A percentile compares a stretch with the other conserved stretches of the same genome.
Evolutionary conservation across 805 yeast genomes (phyloP).

Genomic region (Kregervanrija pseudodelftensis): DNA sequence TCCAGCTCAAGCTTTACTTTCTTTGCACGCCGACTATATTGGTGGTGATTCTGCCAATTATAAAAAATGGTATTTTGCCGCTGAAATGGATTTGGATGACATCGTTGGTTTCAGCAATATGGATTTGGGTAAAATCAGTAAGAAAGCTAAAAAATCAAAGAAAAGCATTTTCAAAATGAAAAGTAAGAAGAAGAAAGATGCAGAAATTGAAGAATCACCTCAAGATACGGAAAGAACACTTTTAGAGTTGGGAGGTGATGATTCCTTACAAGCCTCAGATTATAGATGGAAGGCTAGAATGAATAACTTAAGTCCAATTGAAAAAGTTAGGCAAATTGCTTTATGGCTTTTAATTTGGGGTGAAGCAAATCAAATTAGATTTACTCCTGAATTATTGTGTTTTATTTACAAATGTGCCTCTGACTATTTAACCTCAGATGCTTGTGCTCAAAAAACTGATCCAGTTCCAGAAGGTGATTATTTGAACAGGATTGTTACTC

Average conservation of each 20-base stretch:
- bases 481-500: conserved; percentile 87
- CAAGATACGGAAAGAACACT: conserved; percentile 51
- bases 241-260: conserved; percentile 72
- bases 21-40: conserved; percentile 80
- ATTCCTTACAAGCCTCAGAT: conserved; percentile 77
- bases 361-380: conserved; percentile 91
- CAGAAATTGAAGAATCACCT: conserved; percentile 58
- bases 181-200: conserved; percentile 63
- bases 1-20: conserved; percentile 77
- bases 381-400: conserved; percentile 84
- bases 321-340: conserved; percentile 72
- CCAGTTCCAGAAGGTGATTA: conserved; percentile 88
- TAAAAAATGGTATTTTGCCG: conserved; percentile 84
- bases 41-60: conserved; percentile 85
- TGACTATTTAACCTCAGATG: conserved; percentile 83
- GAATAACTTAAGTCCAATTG: conserved; percentile 66
- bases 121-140: conserved; percentile 67
- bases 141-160: conserved; percentile 74
- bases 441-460: conserved; percentile 81
- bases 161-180: conserved; percentile 28
- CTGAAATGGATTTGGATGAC: conserved; percentile 81
- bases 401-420: conserved; percentile 92
- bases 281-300: conserved; percentile 78
- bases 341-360: conserved; percentile 78
- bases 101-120: conserved; percentile 77